Percentiles rank a stretch among this genome's conserved stretches.
phyloP scores from a whole-genome alignment of 441 rosid genomes.

The Flueggea neowawraea region DNA sequence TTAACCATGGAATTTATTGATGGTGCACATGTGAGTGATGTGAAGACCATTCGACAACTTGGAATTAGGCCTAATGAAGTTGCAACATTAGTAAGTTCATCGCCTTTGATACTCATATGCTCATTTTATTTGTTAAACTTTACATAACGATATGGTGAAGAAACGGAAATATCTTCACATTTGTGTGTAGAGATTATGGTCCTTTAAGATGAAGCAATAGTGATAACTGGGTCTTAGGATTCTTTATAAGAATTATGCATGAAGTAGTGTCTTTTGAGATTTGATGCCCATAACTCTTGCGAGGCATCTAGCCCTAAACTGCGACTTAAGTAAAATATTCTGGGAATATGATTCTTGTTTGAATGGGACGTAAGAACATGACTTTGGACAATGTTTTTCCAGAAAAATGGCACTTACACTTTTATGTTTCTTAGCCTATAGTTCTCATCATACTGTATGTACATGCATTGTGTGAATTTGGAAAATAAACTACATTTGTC shows the following conservation, averaged over 20 bases:
- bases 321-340: no score
- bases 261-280: no score
- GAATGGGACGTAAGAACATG: no score
- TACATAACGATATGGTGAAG: constrained; percentile 1
- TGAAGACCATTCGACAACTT: constrained; percentile 59
- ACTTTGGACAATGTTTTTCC: no score
- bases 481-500: no score
- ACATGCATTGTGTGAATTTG: no score
- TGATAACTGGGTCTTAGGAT: not conserved
- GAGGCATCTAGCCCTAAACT: no score
- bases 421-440: no score
- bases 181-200: not conserved
- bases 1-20: constrained; percentile 95
- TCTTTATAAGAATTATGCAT: not conserved
- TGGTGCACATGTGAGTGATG: constrained; percentile 79
- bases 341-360: no score
- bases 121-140: constrained; percentile 5
- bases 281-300: no score
- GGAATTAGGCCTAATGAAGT: constrained; percentile 79
- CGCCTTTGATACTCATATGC: constrained; percentile 2
- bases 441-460: no score
- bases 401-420: no score
- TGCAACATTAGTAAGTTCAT: constrained; percentile 68
- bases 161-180: not conserved
- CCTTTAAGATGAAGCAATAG: constrained; percentile 3